Evolutionary conservation across 148 eudicot genomes (phyloP), one percentile per base, ranked within the genome.

Genomic region (Linanthus parryae): DNA sequence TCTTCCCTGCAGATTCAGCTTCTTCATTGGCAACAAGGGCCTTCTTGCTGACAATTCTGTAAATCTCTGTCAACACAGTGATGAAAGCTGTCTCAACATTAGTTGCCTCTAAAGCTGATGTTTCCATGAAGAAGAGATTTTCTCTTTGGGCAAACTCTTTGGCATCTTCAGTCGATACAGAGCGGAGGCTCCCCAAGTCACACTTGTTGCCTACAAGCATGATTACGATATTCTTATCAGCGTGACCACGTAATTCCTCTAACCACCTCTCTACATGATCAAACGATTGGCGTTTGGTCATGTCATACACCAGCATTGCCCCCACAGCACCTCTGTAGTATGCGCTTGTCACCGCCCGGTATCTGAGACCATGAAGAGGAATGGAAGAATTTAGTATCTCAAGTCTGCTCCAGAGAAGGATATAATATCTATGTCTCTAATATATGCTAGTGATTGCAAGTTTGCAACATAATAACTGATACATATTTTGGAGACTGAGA

Each of bases 301-400:
- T 69, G 65, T 78, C 83, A 18, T 78, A 78, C 0, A 78, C 83
- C 21, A 78, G 48, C 83, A 78, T 73, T 14, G 83, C 83, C 11
- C 79, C 83, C 17, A 78, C 79, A 61, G 83, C 83, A 16, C 83
- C 83, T 23, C 79, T 58, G 60, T 78, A 78, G 57, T 78, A 78
- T 28, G 83, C 79, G 36, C 79, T 78, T 19, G 83, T 78, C 44
- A 78, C 83, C n/a, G 83, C 83, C 27, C 83, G 63, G 42, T 78
- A 78, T 72, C 79, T 77, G 56, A 34, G 22, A 19, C 5, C 35
- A 31, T 5, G 11, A 5, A 31, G 5, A 31, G 5, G 11, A 5
- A 5, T 5, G 11, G 35, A 31, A 5, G 11, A 5, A 11, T 31
- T 5, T 31, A 5, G 35, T 31, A 5, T 31, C 11, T 31, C 11